Base-by-base conservation (phyloP, 352 stramenopile species). In the Phytopythium mirpurense region DNA sequence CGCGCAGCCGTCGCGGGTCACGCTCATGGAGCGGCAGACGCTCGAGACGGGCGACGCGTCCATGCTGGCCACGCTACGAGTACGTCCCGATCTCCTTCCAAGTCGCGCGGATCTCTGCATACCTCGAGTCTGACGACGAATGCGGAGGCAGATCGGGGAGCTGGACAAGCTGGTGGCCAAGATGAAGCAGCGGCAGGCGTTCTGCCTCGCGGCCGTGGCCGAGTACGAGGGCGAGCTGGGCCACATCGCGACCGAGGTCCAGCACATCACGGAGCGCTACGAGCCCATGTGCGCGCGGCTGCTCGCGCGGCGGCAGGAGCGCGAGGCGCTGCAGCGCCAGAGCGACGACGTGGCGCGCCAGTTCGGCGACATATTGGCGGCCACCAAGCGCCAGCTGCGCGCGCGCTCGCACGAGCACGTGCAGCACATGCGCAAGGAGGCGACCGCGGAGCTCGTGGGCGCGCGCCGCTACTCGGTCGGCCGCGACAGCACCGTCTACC, bases 131-230 rank as follows among this genome's bases (percentile, higher is more conserved):
- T n/a, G n/a, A n/a, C n/a, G n/a, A 21, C 53, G n/a, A 50, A 18
- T 44, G n/a, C n/a, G n/a, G n/a, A n/a, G 14, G 23, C 51, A 90
- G 79, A 90, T 88, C 38, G 65, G 57, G 0, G 77, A 90, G 61
- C 57, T 90, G 16, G 79, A 88, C 65, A 90, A 87, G 35, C 63
- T 90, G 14, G 79, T 90, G 31, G 70, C 72, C 40, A 70, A 70
- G 27, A 79, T 90, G 56, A 75, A 84, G 50, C 79, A 90, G 46
- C 73, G 72, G 32, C 76, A 90, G 38, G 67, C 67, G 31, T 78
- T 73, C 40, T 87, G 74, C 31, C 65, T 84, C 18, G 56, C 64
- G 1, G 70, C 75, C 10, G 66, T 79, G 19, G 60, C 64, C 8
- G 53, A 87, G 15, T 90, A 84, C 49, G 64, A 79, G 49, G 64